These are phyloP conservation scores for Loxodes magnus DNA, from an alignment of 73 alveolate species.

Conservation along the genomic window DNA sequence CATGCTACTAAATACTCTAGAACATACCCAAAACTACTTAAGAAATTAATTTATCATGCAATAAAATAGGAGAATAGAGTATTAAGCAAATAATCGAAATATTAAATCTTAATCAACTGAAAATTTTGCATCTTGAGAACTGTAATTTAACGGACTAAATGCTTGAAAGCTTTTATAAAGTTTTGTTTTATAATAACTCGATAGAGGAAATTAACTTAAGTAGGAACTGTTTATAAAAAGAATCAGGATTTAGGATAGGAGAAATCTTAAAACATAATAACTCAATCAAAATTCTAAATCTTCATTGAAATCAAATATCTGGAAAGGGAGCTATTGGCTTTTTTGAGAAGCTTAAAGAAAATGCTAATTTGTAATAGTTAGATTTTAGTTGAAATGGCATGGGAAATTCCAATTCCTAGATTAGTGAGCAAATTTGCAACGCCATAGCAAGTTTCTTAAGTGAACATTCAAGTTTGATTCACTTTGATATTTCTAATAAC, in stretches of 20 bases:
- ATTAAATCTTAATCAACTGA: too few relatives aligned
- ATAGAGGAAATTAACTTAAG: too few relatives aligned
- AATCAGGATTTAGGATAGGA: too few relatives aligned
- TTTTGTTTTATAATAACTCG: too few relatives aligned
- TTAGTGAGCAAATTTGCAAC: too few relatives aligned
- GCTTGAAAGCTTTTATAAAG: too few relatives aligned
- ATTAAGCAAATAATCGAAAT: neutral
- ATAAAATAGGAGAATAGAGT: neutral
- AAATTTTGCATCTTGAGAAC: too few relatives aligned
- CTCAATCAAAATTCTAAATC: constrained; percentile 17
- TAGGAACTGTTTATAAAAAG: too few relatives aligned
- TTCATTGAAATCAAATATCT: constrained; percentile 41
- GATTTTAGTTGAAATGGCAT: constrained; percentile 3
- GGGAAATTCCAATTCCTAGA: neutral
- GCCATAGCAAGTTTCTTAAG: constrained; percentile 32
- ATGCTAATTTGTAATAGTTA: neutral
- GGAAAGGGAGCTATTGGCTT: constrained; percentile 30
- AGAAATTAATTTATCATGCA: neutral
- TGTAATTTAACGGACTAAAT: too few relatives aligned
- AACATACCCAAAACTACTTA: neutral
- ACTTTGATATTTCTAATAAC: constrained; percentile 68
- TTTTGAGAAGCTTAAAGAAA: constrained; percentile 3
- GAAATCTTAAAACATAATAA: too few relatives aligned
- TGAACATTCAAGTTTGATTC: constrained; percentile 38
- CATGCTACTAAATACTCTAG: neutral